Conservation (phyloP, 805 yeast genomes). For the Peterozyma toletana region DNA sequence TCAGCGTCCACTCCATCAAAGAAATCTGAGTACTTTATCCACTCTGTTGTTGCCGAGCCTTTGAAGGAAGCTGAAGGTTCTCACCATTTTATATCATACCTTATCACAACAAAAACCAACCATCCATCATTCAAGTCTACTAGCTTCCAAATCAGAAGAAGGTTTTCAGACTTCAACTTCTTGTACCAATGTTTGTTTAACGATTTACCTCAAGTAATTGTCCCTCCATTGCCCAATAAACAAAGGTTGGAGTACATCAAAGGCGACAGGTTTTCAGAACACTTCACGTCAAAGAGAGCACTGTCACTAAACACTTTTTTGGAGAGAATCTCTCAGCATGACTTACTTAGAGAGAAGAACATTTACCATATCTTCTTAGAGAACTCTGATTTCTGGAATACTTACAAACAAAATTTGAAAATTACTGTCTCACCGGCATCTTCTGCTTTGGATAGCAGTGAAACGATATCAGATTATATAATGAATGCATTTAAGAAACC, state of each 20-base stretch:
- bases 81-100: slow-evolving; percentile 69
- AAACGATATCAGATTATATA: slow-evolving; percentile 81
- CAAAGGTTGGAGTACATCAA: slow-evolving; percentile 86
- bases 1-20: slow-evolving; percentile 3
- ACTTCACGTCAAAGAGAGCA: slow-evolving; percentile 78
- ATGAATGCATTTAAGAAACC: slow-evolving; percentile 91
- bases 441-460: slow-evolving; percentile 40
- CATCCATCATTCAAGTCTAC: slow-evolving; percentile 45
- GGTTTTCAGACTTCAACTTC: slow-evolving; percentile 83
- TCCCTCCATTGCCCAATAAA: slow-evolving; percentile 94
- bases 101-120: slow-evolving; percentile 56
- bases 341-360: slow-evolving; percentile 59
- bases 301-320: slow-evolving; percentile 74
- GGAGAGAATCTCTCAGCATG: slow-evolving; percentile 67
- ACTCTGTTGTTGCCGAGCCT: slow-evolving; percentile 47
- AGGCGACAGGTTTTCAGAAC: slow-evolving; percentile 84
- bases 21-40: slow-evolving; percentile 18
- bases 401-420: slow-evolving; percentile 54
- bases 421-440: slow-evolving; percentile 12
- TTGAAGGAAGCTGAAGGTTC: slow-evolving; percentile 67
- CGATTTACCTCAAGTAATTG: slow-evolving; percentile 78
- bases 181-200: slow-evolving; percentile 65
- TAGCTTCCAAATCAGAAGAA: slow-evolving; percentile 53
- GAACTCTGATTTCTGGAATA: slow-evolving; percentile 60
- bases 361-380: slow-evolving; percentile 67